These are phyloP conservation scores for Pyrenula aspistea DNA, from an alignment of 495 filamentous ascomycete genomes.

Conservation along the genomic window DNA sequence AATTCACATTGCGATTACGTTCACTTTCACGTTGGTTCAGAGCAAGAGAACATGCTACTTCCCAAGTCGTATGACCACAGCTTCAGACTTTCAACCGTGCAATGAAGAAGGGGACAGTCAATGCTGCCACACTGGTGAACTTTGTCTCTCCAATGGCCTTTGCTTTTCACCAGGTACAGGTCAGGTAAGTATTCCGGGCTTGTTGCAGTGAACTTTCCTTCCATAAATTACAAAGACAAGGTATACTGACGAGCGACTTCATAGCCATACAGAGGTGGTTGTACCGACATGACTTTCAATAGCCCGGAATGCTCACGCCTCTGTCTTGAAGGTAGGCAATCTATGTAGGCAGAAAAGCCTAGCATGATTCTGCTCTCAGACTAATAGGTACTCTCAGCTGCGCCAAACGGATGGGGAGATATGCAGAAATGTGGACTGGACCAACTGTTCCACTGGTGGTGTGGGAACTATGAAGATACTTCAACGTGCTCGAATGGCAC, in stretches of 20 bases:
- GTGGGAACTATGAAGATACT: background rate
- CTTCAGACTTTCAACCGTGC: background rate
- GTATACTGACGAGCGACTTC: background rate
- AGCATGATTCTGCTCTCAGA: background rate
- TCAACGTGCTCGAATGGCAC: background rate
- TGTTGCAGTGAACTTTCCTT: background rate
- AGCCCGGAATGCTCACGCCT: background rate
- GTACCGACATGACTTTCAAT: background rate
- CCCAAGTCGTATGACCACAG: background rate
- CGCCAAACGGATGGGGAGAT: background rate
- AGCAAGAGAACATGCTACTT: background rate
- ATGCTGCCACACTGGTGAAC: background rate
- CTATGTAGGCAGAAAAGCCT: background rate
- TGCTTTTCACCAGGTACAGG: background rate
- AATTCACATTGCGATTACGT: background rate
- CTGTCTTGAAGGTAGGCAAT: background rate
- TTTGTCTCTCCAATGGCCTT: background rate
- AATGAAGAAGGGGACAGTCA: background rate
- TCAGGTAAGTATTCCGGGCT: background rate
- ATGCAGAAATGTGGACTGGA: background rate
- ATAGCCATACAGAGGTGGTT: background rate
- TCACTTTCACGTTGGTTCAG: background rate
- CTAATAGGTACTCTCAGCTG: background rate
- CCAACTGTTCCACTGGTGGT: background rate
- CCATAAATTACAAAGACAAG: background rate